Evolutionary conservation across 1,284 basidiomycete species (phyloP), one percentile per base, ranked within the genome.

Genomic region (Ganoderma boninense): DNA sequence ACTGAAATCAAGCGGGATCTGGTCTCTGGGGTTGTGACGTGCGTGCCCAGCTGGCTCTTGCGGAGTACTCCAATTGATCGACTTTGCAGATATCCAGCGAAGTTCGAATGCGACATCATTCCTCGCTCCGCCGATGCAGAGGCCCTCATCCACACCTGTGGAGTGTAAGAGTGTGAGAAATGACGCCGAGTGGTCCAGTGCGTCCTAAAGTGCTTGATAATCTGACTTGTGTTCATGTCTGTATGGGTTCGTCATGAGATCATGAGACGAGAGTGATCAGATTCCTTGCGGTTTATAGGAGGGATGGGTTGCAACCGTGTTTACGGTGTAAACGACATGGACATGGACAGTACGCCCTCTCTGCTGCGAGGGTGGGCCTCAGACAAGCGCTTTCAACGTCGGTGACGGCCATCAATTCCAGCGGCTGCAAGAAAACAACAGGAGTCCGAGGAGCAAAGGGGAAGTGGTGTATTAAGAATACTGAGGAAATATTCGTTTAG

Each of bases 21-120:
- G 61, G 59, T 68, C 11, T 67, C 72, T 1, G 75, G 75, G n/a
- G 62, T 73, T 10, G 67, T 77, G 11, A 60, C 69, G 75, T 76
- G 29, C 49, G 62, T 69, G 16, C n/a, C 26, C 62, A 32, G 18
- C 29, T 6, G n/a, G 29, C 5, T 38, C 14, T 29, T 35, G 8
- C 29, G 8, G 16, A 35, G 29, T 32, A 23, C 10, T 42, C 29
- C 29, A 6, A 46, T 18, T 64, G 38, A 44, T 16, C 32, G 23
- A 32, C 42, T 49, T 16, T 18, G 26, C 23, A 76, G 75, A 18
- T 70, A 73, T 43, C 72, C 74, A 4, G 32, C 38, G 43, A 67
- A 65, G 14, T 75, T 75, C 56, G 66, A 75, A 38, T 76, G 75
- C 52, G 49, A 68, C 14, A 67, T 75, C 40, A 69, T 46, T 14